Percentiles rank a stretch among this genome's conserved stretches.
These are phyloP conservation scores for Vigna trinervia DNA, from an alignment of 306 rosid species.

Conservation along the genomic window DNA sequence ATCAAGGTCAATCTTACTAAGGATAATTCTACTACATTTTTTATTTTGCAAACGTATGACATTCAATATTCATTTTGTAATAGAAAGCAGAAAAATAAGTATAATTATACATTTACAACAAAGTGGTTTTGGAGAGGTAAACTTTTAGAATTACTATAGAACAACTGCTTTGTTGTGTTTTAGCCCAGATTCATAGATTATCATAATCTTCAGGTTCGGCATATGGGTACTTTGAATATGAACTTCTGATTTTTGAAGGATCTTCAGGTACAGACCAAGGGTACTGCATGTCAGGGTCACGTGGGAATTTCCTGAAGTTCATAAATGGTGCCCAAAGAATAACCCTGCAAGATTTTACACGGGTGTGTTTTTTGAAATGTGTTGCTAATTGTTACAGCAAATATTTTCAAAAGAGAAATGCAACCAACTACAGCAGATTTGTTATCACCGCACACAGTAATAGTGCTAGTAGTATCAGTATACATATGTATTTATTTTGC, in stretches of 20 bases:
- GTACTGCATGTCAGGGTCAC: conserved; percentile 80
- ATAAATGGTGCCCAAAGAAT: conserved; percentile 95
- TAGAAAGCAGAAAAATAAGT: conserved; percentile 9
- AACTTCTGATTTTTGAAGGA: conserved; percentile 62
- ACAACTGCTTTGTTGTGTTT: conserved; percentile 15
- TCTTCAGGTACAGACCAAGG: conserved; percentile 89
- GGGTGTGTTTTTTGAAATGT: background rate
- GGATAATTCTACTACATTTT: too few relatives aligned
- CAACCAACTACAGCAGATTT: background rate
- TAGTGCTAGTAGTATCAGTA: too few relatives aligned
- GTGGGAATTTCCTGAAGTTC: conserved; percentile 90
- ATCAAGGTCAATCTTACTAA: background rate
- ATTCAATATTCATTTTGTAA: conserved; percentile 29
- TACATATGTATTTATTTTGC: background rate
- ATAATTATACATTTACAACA: conserved; percentile 16
- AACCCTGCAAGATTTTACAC: conserved; percentile 55
- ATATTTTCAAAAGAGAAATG: background rate
- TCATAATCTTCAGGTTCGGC: conserved; percentile 88
- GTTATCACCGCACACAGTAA: too few relatives aligned
- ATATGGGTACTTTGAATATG: conserved; percentile 67
- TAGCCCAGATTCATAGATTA: conserved; percentile 48
- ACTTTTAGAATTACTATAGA: background rate
- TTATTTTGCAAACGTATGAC: conserved; percentile 7
- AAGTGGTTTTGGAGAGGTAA: background rate
- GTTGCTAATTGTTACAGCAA: background rate